A percentile compares a stretch with the other conserved stretches of the same genome.
Conservation (phyloP, 176 grass and related monocot species). For the Puccinellia tenuiflora region DNA sequence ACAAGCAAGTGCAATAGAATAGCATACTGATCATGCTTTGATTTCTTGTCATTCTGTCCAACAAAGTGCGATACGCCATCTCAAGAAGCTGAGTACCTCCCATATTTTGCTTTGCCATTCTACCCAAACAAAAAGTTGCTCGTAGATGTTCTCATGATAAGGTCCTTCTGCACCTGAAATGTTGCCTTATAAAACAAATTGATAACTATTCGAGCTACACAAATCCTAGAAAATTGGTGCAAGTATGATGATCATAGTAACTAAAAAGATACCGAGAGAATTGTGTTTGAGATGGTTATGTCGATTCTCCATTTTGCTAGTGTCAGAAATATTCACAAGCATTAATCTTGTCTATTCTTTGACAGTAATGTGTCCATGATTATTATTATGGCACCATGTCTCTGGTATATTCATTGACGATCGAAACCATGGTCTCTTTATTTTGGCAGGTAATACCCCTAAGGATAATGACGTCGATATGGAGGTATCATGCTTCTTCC, state of each 20-base stretch:
- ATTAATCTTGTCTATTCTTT: not conserved
- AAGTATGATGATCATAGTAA: not conserved
- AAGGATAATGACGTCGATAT: constrained; percentile 28
- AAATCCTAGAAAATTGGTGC: not conserved
- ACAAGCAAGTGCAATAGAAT: not conserved
- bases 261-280: not conserved
- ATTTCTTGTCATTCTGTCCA: not conserved
- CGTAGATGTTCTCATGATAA: not conserved
- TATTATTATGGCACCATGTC: not conserved
- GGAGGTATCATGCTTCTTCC: constrained; percentile 17
- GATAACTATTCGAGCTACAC: not conserved
- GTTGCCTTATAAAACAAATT: not conserved
- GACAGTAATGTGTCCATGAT: not conserved
- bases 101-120: constrained; percentile 14
- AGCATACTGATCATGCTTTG: not conserved
- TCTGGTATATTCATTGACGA: not conserved
- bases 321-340: not conserved
- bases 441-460: constrained; percentile 37
- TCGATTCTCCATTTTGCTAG: not conserved
- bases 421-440: not conserved
- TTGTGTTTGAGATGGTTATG: not conserved
- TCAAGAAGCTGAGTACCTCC: not conserved
- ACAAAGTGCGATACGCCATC: not conserved
- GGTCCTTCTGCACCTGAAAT: not conserved
- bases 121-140: not conserved